These are phyloP conservation scores for Secale cereale DNA, from an alignment of 176 grass and related monocot genomes.

Conservation along the genomic window DNA sequence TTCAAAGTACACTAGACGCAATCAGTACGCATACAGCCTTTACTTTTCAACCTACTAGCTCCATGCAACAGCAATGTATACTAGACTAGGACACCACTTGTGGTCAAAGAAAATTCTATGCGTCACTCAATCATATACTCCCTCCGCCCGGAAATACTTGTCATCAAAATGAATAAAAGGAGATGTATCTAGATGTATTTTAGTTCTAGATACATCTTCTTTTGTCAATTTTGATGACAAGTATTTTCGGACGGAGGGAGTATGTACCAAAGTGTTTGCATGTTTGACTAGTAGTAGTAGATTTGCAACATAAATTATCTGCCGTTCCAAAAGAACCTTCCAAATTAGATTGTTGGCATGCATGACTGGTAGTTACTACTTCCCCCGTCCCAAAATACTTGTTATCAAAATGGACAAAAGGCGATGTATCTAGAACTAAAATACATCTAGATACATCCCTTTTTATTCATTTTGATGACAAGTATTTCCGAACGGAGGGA, in stretches of 20 bases:
- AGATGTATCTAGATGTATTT: too few relatives aligned
- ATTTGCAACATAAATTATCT: neutral
- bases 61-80: neutral
- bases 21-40: constrained; percentile 32
- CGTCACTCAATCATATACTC: neutral
- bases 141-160: too few relatives aligned
- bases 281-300: neutral
- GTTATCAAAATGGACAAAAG: too few relatives aligned
- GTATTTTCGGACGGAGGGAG: too few relatives aligned
- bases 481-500: too few relatives aligned
- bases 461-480: too few relatives aligned
- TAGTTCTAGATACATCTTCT: too few relatives aligned
- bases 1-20: constrained; percentile 48
- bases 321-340: neutral
- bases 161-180: too few relatives aligned
- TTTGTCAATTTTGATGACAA: too few relatives aligned
- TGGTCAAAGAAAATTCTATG: neutral
- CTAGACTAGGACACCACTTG: neutral
- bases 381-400: too few relatives aligned
- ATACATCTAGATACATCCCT: too few relatives aligned
- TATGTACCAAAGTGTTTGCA: neutral
- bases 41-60: constrained; percentile 24
- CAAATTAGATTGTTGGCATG: neutral
- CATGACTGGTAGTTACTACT: neutral
- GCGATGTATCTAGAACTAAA: too few relatives aligned